Percentiles rank a stretch among this genome's conserved stretches.
phyloP scores from a whole-genome alignment of 116 monocot species.

The Trichopus zeylanicus region DNA sequence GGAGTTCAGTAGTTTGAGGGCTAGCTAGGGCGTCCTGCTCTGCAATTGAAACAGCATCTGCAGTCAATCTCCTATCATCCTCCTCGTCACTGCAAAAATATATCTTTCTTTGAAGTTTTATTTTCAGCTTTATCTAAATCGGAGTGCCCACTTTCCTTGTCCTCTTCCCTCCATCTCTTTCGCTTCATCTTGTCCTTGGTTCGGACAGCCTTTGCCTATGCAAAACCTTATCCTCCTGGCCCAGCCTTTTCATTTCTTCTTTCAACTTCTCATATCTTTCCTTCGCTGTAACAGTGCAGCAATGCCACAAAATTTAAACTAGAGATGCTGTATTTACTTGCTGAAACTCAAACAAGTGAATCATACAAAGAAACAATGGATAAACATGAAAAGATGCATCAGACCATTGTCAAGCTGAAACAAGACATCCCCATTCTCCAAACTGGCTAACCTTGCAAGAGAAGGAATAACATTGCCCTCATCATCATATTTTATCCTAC shows the following conservation, averaged over 20 bases:
- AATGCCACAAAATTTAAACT: too few species aligned
- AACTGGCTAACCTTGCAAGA: constrained; percentile 54
- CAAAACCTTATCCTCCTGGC: constrained; percentile 71
- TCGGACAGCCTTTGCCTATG: constrained; percentile 46
- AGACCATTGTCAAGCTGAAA: constrained; percentile 37
- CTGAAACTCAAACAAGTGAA: too few species aligned
- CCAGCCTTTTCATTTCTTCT: constrained; percentile 48
- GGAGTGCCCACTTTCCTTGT: constrained; percentile 13
- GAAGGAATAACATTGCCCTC: constrained; percentile 70
- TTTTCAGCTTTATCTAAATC: constrained; percentile 21
- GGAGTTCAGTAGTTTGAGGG: constrained; percentile 68
- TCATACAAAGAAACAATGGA: too few species aligned
- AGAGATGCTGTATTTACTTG: too few species aligned
- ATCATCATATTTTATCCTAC: constrained; percentile 74
- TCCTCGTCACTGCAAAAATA: constrained; percentile 37
- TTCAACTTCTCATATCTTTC: constrained; percentile 64
- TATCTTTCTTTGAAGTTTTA: constrained; percentile 37
- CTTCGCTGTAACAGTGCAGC: constrained; percentile 52
- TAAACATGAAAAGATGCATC: too few species aligned
- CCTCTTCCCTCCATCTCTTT: constrained; percentile 46
- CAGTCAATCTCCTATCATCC: too few species aligned
- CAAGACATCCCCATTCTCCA: constrained; percentile 12
- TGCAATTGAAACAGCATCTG: constrained; percentile 39
- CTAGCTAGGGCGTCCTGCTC: constrained; percentile 83
- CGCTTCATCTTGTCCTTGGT: constrained; percentile 71